Conservation (phyloP, 257 asterid species). For the Craterostigma plantagineum region DNA sequence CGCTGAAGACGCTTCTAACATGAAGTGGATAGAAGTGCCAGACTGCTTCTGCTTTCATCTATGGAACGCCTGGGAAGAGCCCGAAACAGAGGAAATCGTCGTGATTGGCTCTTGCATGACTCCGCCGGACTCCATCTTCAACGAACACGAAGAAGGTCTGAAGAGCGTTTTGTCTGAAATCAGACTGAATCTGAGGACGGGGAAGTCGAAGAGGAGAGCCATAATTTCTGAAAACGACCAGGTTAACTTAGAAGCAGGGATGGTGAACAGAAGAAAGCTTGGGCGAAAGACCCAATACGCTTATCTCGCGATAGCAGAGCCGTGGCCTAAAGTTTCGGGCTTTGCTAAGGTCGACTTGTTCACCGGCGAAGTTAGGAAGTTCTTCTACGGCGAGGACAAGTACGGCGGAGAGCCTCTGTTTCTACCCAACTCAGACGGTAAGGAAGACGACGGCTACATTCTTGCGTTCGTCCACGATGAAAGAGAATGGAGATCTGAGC, state of each 20-base stretch:
- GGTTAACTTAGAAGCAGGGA: slow-evolving; percentile 86
- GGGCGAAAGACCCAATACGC: slow-evolving; percentile 78
- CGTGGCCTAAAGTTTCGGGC: slow-evolving; percentile 98
- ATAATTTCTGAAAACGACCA: slow-evolving; percentile 43
- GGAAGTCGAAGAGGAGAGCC: slow-evolving; percentile 42
- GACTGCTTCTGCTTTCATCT: slow-evolving; percentile 91
- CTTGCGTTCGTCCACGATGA: slow-evolving; percentile 78
- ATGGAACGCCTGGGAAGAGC: slow-evolving; percentile 99
- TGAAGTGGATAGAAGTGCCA: slow-evolving; percentile 73
- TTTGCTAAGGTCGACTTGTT: slow-evolving; percentile 77
- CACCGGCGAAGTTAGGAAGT: slow-evolving; percentile 53
- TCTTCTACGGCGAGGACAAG: slow-evolving; percentile 56
- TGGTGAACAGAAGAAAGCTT: slow-evolving; percentile 81
- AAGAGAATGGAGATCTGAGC: slow-evolving; percentile 50
- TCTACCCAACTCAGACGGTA: slow-evolving; percentile 25
- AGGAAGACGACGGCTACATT: slow-evolving; percentile 67
- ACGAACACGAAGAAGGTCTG: slow-evolving; percentile 71
- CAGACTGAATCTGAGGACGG: slow-evolving; percentile 55
- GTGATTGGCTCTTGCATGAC: slow-evolving; percentile 99
- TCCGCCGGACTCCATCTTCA: slow-evolving; percentile 95
- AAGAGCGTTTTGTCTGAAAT: slow-evolving; percentile 80
- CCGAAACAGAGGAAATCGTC: slow-evolving; percentile 55
- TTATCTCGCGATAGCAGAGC: slow-evolving; percentile 82
- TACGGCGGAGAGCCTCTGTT: slow-evolving; percentile 94
- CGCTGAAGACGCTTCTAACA: slow-evolving; percentile 21